Conservation (phyloP, 2,329 filamentous ascomycete species). For the Aspergillus brasiliensis region DNA sequence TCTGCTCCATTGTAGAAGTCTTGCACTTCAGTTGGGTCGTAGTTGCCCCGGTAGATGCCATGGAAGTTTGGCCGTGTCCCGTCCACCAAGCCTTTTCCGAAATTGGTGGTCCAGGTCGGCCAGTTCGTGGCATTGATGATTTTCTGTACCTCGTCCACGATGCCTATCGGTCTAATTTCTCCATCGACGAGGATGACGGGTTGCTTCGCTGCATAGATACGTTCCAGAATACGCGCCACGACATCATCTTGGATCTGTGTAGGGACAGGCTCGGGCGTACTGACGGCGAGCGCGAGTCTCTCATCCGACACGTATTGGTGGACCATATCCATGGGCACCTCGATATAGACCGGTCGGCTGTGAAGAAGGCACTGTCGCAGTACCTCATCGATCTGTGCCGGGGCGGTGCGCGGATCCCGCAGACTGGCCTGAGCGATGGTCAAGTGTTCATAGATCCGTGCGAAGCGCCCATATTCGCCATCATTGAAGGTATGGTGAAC, state of each 20-base stretch:
- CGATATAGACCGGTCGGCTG: constrained; percentile 58
- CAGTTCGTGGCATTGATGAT: constrained; percentile 47
- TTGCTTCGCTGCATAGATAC: constrained; percentile 47
- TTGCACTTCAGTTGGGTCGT: constrained; percentile 18
- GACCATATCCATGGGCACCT: constrained; percentile 58
- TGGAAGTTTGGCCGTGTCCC: constrained; percentile 51
- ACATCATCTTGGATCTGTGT: constrained; percentile 11
- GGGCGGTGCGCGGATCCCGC: constrained; percentile 53
- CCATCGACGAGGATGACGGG: constrained; percentile 57
- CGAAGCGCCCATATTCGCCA: constrained; percentile 19
- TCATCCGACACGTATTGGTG: constrained; percentile 14
- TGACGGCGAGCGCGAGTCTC: constrained; percentile 8
- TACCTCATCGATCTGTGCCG: constrained; percentile 54
- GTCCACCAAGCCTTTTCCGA: constrained; percentile 54
- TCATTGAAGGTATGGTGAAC: constrained; percentile 66
- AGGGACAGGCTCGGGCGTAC: constrained; percentile 2
- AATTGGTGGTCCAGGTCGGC: constrained; percentile 50
- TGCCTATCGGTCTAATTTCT: constrained; percentile 43
- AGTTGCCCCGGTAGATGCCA: constrained; percentile 44
- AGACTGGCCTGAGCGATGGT: constrained; percentile 17
- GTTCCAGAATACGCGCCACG: constrained; percentile 39
- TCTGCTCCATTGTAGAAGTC: constrained; percentile 42
- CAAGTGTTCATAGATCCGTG: constrained; percentile 17
- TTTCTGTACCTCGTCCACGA: constrained; percentile 44
- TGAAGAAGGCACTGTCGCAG: constrained; percentile 55